Evolutionary conservation across 176 grass and related monocot genomes (phyloP), one percentile per base, ranked within the genome.

Genomic region (Tillandsia leiboldiana): DNA sequence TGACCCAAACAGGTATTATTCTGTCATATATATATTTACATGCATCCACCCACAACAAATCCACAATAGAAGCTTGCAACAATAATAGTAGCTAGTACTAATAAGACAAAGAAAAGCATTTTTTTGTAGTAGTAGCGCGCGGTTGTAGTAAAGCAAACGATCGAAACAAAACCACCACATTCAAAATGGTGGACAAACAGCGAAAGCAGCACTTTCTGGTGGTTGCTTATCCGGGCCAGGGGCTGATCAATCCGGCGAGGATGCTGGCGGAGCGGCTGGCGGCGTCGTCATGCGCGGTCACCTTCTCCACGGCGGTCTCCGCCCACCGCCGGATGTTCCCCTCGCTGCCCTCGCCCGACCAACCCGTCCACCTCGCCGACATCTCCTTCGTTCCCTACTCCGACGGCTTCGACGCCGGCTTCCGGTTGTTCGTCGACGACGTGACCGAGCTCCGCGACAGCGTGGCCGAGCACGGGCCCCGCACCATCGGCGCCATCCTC

Each of bases 171-270:
- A 42, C 29, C 29, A 33, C 29, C 29, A 33, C 29, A 5, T 33
- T 33, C 29, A 33, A 5, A 33, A 42, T 42, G 33, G 33, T 7
- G 4, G 33, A 4, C 33, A 42, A 42, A 42, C 33, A 42, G 4
- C 33, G 7, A 14, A 9, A 26, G 49, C 70, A 53, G 56, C 87
- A 91, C 70, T 79, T 82, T 72, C 49, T 91, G 8, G 69, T 91
- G 1, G 81, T 91, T 10, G 71, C 64, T 2, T 87, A 67, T 75
- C 78, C 67, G 0, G 70, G 5, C 2, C 84, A 79, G 63, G 74
- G 88, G 68, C 88, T 87, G 64, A 73, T 91, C 69, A 87, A 87
- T 78, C 88, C 88, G 5, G 67, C 52, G 0, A 74, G 78, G 4
- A 65, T 77, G 2, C 58, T 74, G 18, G 71, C 71, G 10, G 6